These are phyloP conservation scores for Plasmodium knowlesi DNA, from an alignment of 169 alveolate genomes.

Conservation along the genomic window DNA sequence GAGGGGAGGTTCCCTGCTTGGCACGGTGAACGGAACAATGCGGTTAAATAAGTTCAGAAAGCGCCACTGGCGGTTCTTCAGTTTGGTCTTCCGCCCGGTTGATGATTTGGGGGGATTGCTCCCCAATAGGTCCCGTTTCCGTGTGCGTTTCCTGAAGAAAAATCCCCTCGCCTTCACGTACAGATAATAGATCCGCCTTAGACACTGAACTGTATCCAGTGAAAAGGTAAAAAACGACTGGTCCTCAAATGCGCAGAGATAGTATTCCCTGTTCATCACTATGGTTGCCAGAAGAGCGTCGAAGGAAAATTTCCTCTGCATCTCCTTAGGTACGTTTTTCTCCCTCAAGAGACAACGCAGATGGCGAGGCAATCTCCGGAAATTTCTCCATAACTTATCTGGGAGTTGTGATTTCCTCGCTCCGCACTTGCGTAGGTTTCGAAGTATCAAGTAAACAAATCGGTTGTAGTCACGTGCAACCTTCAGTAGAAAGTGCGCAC, in stretches of 20 bases:
- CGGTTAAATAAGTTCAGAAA: not conserved
- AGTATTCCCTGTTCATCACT: slow-evolving; percentile 6
- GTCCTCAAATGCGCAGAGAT: not conserved
- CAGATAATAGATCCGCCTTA: slow-evolving; percentile 15
- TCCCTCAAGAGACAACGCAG: not conserved
- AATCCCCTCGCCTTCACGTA: slow-evolving; percentile 8
- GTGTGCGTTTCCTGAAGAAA: not conserved
- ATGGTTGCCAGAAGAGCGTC: slow-evolving; percentile 24
- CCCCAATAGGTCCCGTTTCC: not conserved
- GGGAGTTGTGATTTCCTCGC: not conserved
- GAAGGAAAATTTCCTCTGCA: slow-evolving; percentile 22
- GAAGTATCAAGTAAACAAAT: slow-evolving; percentile 14
- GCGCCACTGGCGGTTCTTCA: not conserved
- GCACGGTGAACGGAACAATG: not conserved
- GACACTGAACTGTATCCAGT: slow-evolving; percentile 5
- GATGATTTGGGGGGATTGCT: not conserved
- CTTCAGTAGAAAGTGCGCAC: slow-evolving; percentile 34
- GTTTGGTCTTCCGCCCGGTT: not conserved
- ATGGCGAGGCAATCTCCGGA: not conserved
- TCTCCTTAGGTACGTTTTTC: slow-evolving; percentile 14
- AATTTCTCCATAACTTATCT: not conserved
- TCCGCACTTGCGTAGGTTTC: not conserved
- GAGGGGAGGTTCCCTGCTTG: not conserved
- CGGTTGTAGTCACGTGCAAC: slow-evolving; percentile 24
- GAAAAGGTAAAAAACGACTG: slow-evolving; percentile 9